Evolutionary conservation across 2,329 filamentous ascomycete genomes (phyloP), one percentile per base, ranked within the genome.

Genomic region (Bipolaris victoriae): DNA sequence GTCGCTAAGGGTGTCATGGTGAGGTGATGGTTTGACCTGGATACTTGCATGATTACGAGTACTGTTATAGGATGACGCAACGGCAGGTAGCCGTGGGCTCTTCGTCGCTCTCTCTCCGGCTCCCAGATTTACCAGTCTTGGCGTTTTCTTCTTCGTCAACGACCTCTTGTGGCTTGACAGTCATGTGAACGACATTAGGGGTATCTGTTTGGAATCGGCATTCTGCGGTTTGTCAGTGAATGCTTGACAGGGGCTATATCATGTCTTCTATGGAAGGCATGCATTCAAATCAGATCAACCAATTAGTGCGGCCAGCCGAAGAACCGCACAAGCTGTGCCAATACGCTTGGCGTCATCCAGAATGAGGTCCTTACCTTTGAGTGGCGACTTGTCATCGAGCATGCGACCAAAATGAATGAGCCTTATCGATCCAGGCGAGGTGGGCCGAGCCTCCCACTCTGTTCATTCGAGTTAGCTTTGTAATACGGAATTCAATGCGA

Each of bases 111-210:
- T 87, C 86, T 60, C 84, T 79, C 39, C 78, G 68, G 62, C 57
- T 68, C 24, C 79, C 77, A 49, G 79, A 77, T 75, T 89, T 90
- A 57, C 84, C 83, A 33, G 85, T 84, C 71, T 88, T 89, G 55
- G 89, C 87, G 65, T 91, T 89, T 64, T 89, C 87, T 70, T 95
- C 92, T 62, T 96, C 89, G 63, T 96, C 89, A 60, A 94, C 81
- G 37, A 90, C 84, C 71, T 96, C 91, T 71, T 92, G 89, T 2
- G 92, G 92, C 67, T 91, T 90, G 67, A 97, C 88, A 5, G 90
- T 94, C 92, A 97, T 96, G 77, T 97, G 92, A n/a, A 97, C 88
- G 26, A 96, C 90, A 65, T 96, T 96, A 7, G 90, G 86, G 10
- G 83, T 81, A 61, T 92, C 88, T 29, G 83, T 82, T 70, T 86